Evolutionary conservation across 2,329 filamentous ascomycete species (phyloP), one percentile per base, ranked within the genome.

Genomic region (Aspergillus luchuensis): DNA sequence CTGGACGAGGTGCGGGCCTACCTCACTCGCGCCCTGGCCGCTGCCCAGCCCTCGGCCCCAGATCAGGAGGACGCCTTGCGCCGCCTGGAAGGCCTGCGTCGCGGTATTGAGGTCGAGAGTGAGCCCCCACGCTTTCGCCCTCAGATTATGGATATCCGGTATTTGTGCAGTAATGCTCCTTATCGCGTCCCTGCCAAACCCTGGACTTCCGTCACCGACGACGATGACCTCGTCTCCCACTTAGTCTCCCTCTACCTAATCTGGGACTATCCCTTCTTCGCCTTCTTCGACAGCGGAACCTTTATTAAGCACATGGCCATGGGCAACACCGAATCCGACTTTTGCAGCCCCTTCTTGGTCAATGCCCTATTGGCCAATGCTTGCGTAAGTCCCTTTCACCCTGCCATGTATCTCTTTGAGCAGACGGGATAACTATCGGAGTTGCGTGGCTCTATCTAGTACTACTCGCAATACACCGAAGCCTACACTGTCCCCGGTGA

Each of bases 261-360:
- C 67, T 97, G 92, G 89, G 92, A 96, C 74, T 96, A 96, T 74
- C 88, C 91, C n/a, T 96, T 92, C 75, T 96, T 90, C 72, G 86
- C 83, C 17, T 81, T 94, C 39, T 93, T 97, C 71, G 91, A 90
- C 70, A 82, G 86, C 41, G 90, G 94, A 68, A 94, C 94, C 65
- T 76, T 88, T 56, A 81, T 84, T 30, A 91, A 91, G 5, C 59
- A 71, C 53, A 72, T 73, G 69, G 58, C 43, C 5, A 28, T 33
- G 11, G 62, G 68, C 3, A 61, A 69, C 13, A 73, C 78, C 77
- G 69, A 84, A 57, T 88, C 86, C 0, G 81, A 87, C 1, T 91
- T 95, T 74, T 96, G 92, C 75, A 93, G 91, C 0, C 87, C 91
- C 1, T 78, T 96, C 55, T 79, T 97, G 4, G 91, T 97, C 63